Conservation (phyloP, 2,329 filamentous ascomycete species). For the Clonostachys solani region DNA sequence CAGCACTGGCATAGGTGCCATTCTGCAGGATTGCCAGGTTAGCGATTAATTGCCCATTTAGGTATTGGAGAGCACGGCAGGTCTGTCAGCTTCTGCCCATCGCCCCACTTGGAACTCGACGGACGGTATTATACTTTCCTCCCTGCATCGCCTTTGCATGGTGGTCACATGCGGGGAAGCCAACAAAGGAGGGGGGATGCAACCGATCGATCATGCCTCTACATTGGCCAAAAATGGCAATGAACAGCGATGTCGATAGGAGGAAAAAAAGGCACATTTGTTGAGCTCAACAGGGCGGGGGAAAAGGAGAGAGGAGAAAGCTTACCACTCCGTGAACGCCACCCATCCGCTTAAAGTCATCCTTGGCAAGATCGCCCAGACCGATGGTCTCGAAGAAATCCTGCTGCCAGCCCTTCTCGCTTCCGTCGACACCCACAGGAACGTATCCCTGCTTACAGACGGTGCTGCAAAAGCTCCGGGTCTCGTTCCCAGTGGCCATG, state of each 20-base stretch:
- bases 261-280: not conserved
- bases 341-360: conserved; percentile 90
- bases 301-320: conserved; percentile 33
- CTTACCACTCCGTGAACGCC: conserved; percentile 93
- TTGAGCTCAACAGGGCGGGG: conserved; percentile 1
- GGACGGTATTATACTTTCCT: too few relatives aligned
- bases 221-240: too few relatives aligned
- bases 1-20: conserved; percentile 84
- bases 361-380: conserved; percentile 75
- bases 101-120: too few relatives aligned
- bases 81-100: too few relatives aligned
- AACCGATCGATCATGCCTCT: too few relatives aligned
- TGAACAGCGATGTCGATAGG: too few relatives aligned
- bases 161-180: not conserved
- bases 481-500: conserved; percentile 88
- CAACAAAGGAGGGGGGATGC: too few relatives aligned
- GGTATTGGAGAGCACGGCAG: too few relatives aligned
- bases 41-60: too few relatives aligned
- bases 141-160: too few relatives aligned
- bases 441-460: conserved; percentile 98
- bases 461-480: conserved; percentile 88
- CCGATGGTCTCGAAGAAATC: conserved; percentile 89
- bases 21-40: conserved; percentile 53
- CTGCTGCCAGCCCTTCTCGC: conserved; percentile 96
- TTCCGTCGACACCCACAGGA: conserved; percentile 94